Base-by-base conservation (phyloP, 202 grass and related monocot species). In the Schoenoplectus triqueter region DNA sequence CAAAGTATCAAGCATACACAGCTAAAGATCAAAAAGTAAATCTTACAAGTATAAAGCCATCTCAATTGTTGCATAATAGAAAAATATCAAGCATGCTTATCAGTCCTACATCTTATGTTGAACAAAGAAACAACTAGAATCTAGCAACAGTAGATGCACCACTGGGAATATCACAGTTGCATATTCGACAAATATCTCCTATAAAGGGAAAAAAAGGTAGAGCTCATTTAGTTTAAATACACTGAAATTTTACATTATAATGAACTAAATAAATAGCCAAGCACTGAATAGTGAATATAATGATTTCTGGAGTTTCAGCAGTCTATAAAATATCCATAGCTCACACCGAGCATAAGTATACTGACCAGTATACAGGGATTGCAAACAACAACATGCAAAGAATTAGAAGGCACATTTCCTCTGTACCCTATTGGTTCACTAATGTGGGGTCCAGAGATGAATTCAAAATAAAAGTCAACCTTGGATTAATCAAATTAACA, bases 131-230 rank as follows among this genome's bases (percentile, higher is more conserved):
- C 0, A 5, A 78, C 71, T 74, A 78, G 54, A 59, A 15, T 59
- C 13, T 56, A 60, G 73, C 11, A 42, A 2, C 51, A 57, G 52
- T 11, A 14, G 31, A 59, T 40, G 13, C 54, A 57, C 47, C 51
- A 11, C 11, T 31, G 59, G 54, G 11, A 78, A 44, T 78, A 78
- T 78, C 52, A 59, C 11, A 78, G 55, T 78, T 78, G 74, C 74
- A 78, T 44, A 44, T 78, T 78, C 31, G 74, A 78, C 74, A 18
- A 78, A 78, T 75, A 75, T 60, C 31, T 17, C 31, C 74, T 78
- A 31, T 60, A 44, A 6, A 39, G 4, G 41, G 31, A 50, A 50
- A 31, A 31, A 31, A 31, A 31, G 31, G 31, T 44, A 61, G 3
- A 44, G 2, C 13, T 40, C 46, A 41, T 77, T 57, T 77, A 22